A percentile compares a stretch with the other conserved stretches of the same genome.
Conservation (phyloP, 257 asterid species). For the Penstemon newberryi region DNA sequence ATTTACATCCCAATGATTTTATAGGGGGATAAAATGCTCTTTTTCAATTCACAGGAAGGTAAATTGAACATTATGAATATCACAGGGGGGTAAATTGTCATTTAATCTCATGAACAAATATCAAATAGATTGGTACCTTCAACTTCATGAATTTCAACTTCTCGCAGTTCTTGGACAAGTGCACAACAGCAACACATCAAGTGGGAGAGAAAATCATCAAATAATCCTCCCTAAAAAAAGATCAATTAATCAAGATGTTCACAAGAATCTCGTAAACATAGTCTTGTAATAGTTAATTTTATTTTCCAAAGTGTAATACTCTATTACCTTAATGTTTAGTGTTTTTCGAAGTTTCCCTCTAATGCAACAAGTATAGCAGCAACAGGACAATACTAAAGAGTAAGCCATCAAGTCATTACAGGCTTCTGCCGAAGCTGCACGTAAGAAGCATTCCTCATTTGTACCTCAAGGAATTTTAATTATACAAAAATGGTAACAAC, state of each 20-base stretch:
- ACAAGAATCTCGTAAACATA: conserved; percentile 3
- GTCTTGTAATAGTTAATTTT: background rate
- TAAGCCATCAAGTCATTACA: conserved; percentile 92
- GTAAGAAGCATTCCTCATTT: conserved; percentile 25
- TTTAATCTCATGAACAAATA: background rate
- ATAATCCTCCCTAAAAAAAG: conserved; percentile 65
- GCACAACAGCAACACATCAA: conserved; percentile 95
- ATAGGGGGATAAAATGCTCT: too few species aligned
- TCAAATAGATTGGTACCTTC: conserved; percentile 43
- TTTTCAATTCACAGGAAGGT: too few species aligned
- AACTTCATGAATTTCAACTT: conserved; percentile 64
- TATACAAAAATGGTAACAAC: background rate
- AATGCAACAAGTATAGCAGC: conserved; percentile 93
- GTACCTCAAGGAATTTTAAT: background rate
- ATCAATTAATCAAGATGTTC: background rate
- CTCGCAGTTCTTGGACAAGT: conserved; percentile 89
- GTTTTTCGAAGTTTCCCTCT: conserved; percentile 68
- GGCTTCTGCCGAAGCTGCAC: conserved; percentile 78
- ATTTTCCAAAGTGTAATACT: background rate
- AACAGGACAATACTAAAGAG: conserved; percentile 80
- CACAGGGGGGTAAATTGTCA: background rate
- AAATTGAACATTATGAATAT: background rate
- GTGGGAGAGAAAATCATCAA: conserved; percentile 87
- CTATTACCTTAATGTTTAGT: conserved; percentile 63
- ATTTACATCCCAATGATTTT: too few species aligned